Evolutionary conservation across 371 early-diverging fungal species (phyloP), one percentile per base, ranked within the genome.

Genomic region (Syncephalastrum contaminatum): DNA sequence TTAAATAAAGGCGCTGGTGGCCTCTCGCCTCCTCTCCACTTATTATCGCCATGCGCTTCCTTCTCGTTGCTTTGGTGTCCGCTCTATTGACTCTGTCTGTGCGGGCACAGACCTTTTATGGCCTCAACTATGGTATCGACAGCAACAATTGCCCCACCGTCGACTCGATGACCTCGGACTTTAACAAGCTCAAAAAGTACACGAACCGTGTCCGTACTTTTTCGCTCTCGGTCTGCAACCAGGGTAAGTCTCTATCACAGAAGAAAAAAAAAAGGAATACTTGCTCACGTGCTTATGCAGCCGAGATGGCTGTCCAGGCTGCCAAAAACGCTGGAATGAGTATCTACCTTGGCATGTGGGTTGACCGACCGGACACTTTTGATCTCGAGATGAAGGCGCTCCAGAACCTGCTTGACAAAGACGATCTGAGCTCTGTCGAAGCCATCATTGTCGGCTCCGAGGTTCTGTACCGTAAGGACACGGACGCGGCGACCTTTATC

Each of bases 401-500:
- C 10, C 24, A 71, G 7, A 55, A 68, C 5, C 57, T 86, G 3
- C 53, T 82, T 4, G 55, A 58, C 4, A 63, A 68, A 22, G 54
- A 69, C 47, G 51, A 48, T 19, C 27, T 66, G 4, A 72, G 64
- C 24, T 78, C 73, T 13, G 82, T 85, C 3, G 67, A 70, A 27
- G 77, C 72, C 15, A 59, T 84, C 39, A 75, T 85, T 56, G 85
- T 83, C 19, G 87, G 87, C 15, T 85, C 82, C 36, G 86, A 87
- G 43, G 79, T 80, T 4, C 64, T 86, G 13, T 85, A 85, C 56
- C 80, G 87, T 63, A 54, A 71, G 21, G 81, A 83, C 2, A 67
- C 77, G 44, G 72, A 73, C 57, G 60, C 54, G 0, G 60, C 69
- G 20, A 50, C 67, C 15, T 57, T 77, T 56, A 59, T 60, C 1